Conservation (phyloP, 176 grass and related monocot genomes). For the Paspalum vaginatum region DNA sequence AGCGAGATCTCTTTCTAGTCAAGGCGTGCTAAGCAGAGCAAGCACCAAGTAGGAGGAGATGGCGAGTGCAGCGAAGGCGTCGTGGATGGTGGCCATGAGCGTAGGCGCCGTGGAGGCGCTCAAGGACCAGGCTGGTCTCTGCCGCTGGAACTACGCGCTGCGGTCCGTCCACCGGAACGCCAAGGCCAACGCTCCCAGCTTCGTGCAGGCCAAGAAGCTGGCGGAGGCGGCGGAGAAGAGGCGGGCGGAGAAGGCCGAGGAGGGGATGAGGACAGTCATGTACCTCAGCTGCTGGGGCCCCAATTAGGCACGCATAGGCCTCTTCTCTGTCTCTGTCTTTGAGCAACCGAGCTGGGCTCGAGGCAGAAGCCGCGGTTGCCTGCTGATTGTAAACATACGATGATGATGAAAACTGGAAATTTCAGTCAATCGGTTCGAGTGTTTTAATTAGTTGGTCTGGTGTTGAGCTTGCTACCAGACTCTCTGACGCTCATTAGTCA, state of each 20-base stretch:
- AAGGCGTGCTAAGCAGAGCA: no score
- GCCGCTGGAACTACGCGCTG: slow-evolving; percentile 76
- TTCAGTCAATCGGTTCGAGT: background rate
- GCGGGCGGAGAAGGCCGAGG: slow-evolving; percentile 48
- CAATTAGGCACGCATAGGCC: slow-evolving; percentile 37
- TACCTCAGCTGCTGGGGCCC: slow-evolving; percentile 69
- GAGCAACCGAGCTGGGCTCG: background rate
- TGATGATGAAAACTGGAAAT: slow-evolving; percentile 43
- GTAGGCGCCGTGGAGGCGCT: slow-evolving; percentile 67
- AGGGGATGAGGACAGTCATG: slow-evolving; percentile 60
- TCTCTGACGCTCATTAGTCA: no score
- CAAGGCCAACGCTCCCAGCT: slow-evolving; percentile 35
- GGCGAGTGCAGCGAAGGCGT: slow-evolving; percentile 46
- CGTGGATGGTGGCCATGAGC: slow-evolving; percentile 64
- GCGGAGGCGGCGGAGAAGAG: background rate
- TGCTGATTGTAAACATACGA: background rate
- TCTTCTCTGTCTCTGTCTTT: background rate
- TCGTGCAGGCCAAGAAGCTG: slow-evolving; percentile 37
- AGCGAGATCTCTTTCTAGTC: no score
- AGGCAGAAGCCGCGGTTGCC: no score
- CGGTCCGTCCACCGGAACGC: slow-evolving; percentile 46
- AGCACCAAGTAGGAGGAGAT: slow-evolving; percentile 12
- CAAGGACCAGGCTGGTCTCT: slow-evolving; percentile 69
- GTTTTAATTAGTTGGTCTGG: background rate
- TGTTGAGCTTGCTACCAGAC: no score